These are phyloP conservation scores for Dentipellis sp. DNA, from an alignment of 768 basidiomycete species.

Conservation along the genomic window DNA sequence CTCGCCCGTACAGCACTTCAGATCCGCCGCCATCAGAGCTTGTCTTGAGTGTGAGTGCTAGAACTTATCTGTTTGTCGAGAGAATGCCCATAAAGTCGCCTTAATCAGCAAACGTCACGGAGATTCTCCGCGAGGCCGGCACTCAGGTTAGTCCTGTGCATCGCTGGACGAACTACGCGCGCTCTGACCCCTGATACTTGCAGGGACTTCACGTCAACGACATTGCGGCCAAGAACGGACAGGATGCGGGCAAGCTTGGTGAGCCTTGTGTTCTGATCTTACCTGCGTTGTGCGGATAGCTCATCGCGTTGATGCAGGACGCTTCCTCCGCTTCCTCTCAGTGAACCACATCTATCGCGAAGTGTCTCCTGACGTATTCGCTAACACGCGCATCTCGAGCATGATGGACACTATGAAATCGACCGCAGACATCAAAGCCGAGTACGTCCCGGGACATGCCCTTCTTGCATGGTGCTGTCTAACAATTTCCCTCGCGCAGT, in stretches of 20 bases:
- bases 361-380: conserved; percentile 14
- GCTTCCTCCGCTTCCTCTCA: conserved; percentile 16
- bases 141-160: neutral
- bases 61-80: too few species aligned
- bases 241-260: neutral
- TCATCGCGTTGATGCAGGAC: too few species aligned
- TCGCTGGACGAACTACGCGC: neutral
- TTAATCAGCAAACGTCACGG: neutral
- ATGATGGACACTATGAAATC: neutral
- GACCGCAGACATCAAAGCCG: conserved; percentile 6
- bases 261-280: too few species aligned
- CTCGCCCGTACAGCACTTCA: neutral
- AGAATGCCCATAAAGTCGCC: too few species aligned
- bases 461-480: too few species aligned
- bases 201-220: neutral
- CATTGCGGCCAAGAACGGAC: neutral
- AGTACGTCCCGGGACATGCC: neutral
- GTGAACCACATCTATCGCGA: conserved; percentile 18
- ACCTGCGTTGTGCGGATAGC: too few species aligned
- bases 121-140: neutral
- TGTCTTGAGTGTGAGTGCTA: neutral
- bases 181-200: neutral
- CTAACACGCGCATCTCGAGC: conserved; percentile 14
- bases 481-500: too few species aligned
- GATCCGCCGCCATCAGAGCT: neutral